Conservation (phyloP, 257 asterid genomes). For the Nicotiana attenuata region DNA sequence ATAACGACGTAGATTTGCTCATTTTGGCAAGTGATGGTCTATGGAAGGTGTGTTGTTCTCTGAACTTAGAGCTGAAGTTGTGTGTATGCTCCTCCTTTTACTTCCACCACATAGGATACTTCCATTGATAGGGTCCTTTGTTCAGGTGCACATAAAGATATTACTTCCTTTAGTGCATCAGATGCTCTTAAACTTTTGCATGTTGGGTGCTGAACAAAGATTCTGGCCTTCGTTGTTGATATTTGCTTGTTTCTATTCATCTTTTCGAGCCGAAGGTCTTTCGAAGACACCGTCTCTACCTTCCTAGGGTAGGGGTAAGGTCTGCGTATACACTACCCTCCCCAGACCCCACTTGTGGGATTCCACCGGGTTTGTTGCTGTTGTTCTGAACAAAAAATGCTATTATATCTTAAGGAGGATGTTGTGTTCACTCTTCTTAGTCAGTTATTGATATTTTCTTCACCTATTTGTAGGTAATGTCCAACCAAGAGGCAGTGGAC, state of each 20-base stretch:
- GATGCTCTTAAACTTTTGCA: too few relatives aligned
- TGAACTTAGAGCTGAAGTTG: neutral
- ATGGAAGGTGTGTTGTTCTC: constrained; percentile 56
- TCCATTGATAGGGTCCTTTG: neutral
- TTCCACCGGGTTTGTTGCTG: too few relatives aligned
- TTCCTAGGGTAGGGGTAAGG: neutral
- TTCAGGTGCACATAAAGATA: neutral
- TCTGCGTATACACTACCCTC: neutral
- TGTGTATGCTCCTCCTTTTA: neutral
- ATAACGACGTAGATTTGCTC: constrained; percentile 60
- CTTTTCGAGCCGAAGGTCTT: too few relatives aligned
- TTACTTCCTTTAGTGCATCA: too few relatives aligned
- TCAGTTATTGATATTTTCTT: neutral
- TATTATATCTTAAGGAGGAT: neutral
- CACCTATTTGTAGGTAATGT: constrained; percentile 54
- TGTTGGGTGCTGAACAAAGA: too few relatives aligned
- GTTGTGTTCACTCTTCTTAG: neutral
- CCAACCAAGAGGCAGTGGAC: constrained; percentile 88
- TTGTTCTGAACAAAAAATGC: too few relatives aligned
- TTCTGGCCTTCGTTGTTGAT: too few relatives aligned
- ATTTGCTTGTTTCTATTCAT: too few relatives aligned
- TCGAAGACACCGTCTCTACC: too few relatives aligned
- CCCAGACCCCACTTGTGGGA: too few relatives aligned
- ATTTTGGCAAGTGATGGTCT: constrained; percentile 92
- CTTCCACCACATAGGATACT: neutral